Conservation (phyloP, 2,329 filamentous ascomycete genomes). For the Trichoderma sp. region DNA sequence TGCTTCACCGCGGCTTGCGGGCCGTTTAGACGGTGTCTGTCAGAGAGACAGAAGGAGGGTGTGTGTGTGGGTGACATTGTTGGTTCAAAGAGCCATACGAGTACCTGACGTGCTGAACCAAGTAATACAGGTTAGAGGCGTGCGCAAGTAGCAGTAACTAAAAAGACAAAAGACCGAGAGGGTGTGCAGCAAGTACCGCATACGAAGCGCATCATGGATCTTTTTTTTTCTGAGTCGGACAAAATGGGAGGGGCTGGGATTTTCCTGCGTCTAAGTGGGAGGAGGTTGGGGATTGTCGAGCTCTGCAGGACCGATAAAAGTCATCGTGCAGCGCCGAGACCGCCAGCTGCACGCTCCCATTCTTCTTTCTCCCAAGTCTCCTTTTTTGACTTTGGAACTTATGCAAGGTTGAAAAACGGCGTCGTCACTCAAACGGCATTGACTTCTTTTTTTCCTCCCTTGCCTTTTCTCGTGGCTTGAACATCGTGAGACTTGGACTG, state of each 20-base stretch:
- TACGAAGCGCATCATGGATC: background rate
- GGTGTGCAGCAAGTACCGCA: slow-evolving; percentile 4
- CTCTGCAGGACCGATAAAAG: slow-evolving; percentile 33
- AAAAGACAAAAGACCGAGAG: background rate
- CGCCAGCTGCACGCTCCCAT: slow-evolving; percentile 26
- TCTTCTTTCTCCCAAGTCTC: background rate
- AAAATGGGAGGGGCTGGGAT: slow-evolving; percentile 33
- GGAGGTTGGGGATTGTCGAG: slow-evolving; percentile 38
- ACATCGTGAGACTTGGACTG: background rate
- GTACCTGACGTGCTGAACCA: background rate
- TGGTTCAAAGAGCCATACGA: background rate
- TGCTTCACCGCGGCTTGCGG: slow-evolving; percentile 16
- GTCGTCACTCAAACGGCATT: background rate
- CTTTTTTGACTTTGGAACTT: slow-evolving; percentile 16
- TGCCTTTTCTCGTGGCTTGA: background rate
- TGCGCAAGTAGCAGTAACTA: background rate
- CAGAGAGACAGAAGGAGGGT: background rate
- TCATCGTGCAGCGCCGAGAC: slow-evolving; percentile 36
- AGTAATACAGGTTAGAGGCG: background rate
- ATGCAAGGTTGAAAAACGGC: background rate
- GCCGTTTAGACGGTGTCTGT: background rate
- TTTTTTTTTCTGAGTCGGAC: slow-evolving; percentile 17
- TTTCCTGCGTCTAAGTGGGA: slow-evolving; percentile 34
- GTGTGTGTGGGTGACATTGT: background rate
- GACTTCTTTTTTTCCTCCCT: background rate